A percentile compares a stretch with the other conserved stretches of the same genome.
Conservation (phyloP, 2,329 filamentous ascomycete species). For the Colletotrichum graminicola region DNA sequence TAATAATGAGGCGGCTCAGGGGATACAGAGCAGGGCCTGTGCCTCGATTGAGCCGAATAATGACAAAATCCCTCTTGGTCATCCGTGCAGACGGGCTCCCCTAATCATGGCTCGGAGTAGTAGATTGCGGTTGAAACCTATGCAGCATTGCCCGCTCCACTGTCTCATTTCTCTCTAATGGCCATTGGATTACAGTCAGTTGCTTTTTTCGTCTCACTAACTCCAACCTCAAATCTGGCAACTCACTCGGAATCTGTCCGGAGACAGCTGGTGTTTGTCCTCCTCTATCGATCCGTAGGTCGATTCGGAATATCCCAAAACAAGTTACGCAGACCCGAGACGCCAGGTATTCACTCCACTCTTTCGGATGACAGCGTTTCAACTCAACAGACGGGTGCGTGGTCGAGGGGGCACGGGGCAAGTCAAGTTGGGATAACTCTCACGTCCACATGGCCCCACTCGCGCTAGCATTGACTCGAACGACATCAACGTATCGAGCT, state of each 20-base stretch:
- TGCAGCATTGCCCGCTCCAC: background rate
- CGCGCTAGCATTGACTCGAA: conserved; percentile 12
- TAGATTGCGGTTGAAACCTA: background rate
- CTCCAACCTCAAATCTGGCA: background rate
- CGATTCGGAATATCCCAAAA: background rate
- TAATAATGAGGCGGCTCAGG: background rate
- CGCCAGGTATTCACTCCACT: background rate
- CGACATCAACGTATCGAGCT: background rate
- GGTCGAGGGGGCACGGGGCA: background rate
- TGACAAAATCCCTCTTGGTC: background rate
- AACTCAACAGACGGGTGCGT: background rate
- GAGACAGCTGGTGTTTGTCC: background rate
- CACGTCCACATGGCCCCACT: background rate
- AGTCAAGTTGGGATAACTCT: background rate
- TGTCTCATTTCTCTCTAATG: background rate
- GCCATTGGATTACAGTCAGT: background rate
- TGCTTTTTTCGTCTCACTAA: background rate
- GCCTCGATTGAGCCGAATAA: background rate
- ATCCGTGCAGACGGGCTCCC: background rate
- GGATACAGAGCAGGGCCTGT: background rate
- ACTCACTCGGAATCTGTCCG: conserved; percentile 2
- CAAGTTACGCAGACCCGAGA: conserved; percentile 12
- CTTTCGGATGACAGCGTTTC: conserved; percentile 13
- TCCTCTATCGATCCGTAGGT: background rate
- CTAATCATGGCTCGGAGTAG: background rate